phyloP scores from a whole-genome alignment of 75 land plant species.

The Chamaecyparis obtusa region DNA sequence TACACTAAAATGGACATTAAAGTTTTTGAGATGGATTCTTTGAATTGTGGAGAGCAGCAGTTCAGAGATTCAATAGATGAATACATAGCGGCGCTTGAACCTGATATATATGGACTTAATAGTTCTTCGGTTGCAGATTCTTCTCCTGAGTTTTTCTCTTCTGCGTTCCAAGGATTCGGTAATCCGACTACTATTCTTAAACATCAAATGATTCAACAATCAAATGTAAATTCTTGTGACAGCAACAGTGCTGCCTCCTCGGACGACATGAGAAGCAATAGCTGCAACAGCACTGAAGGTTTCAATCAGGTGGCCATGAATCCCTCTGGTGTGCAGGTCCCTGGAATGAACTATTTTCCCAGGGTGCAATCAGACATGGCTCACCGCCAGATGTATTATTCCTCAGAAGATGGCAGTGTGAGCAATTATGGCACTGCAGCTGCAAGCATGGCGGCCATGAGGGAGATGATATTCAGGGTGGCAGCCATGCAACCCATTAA shows the following conservation, averaged over 20 bases:
- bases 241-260: neutral
- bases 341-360: neutral
- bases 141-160: neutral
- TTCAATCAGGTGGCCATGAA: too few relatives aligned
- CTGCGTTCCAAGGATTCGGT: neutral
- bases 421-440: neutral
- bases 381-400: neutral
- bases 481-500: constrained; percentile 67
- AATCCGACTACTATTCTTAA: neutral
- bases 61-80: neutral
- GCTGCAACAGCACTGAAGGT: neutral
- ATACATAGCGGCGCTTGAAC: neutral
- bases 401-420: neutral
- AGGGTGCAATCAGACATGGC: neutral
- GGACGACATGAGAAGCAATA: neutral
- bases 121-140: neutral
- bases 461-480: constrained; percentile 68
- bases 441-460: constrained; percentile 46
- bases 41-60: neutral
- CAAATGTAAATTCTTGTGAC: too few relatives aligned
- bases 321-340: neutral
- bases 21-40: neutral
- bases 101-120: neutral
- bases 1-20: neutral
- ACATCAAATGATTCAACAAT: too few relatives aligned